Base-by-base conservation (phyloP, 1,139 yeast genomes). In the Arxiozyma slooffiae region DNA sequence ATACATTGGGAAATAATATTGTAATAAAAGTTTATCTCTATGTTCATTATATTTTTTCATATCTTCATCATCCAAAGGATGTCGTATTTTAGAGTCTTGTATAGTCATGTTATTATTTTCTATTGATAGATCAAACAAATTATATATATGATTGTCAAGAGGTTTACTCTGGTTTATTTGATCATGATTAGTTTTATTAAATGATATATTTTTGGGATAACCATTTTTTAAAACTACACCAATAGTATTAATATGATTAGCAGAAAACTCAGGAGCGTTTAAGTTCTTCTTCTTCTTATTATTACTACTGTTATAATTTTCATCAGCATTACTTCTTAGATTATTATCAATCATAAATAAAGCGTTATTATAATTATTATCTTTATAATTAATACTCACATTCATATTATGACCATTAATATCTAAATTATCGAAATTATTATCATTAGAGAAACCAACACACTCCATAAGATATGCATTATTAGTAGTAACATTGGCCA, bases 1-100 rank as follows among this genome's bases (percentile, higher is more conserved):
- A 40, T 64, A 61, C 41, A 58, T 59, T 2, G 70, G 69, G 48
- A 64, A 67, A 51, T 66, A 65, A 22, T 61, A 60, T 39, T 55
- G 57, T 34, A 64, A 48, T 18, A 64, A 47, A 30, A 57, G 50
- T 41, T 59, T 56, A 44, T 63, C 63, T 46, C 66, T 59, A 14
- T 14, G 36, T 7, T 55, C 56, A 6, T 55, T 55, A 24, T 48
- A 49, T 41, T 54, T 55, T 38, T 60, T 57, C 57, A 57, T 48
- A 50, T 52, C 43, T 57, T 57, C 41, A 48, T 53, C 23, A 34
- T 20, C 23, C 20, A 30, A 36, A 21, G 44, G 46, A 42, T 18
- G 26, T 22, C 44, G 30, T 49, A 43, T 34, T 38, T 30, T 42
- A 6, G 45, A 30, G 8, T 42, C 38, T 21, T 36, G 36, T 2